Conservation (phyloP, 2,329 filamentous ascomycete species). For the Kalmusia sp. region DNA sequence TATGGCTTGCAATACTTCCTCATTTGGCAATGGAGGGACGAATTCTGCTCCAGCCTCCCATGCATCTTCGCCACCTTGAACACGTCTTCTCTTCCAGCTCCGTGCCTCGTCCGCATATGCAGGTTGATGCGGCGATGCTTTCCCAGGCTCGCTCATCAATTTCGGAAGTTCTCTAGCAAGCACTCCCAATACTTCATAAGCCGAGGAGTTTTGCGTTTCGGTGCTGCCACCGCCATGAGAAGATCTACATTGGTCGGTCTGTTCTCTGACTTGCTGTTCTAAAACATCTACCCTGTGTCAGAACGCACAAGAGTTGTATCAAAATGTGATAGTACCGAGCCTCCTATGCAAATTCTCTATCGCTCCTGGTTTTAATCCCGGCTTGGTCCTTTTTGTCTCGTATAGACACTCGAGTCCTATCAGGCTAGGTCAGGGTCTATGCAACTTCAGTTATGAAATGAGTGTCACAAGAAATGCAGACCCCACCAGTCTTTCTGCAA, state of each 20-base stretch:
- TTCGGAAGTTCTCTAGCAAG: constrained; percentile 25
- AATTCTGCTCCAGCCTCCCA: neutral
- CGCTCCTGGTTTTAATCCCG: constrained; percentile 25
- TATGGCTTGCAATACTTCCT: constrained; percentile 10
- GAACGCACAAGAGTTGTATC: neutral
- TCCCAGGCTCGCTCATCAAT: constrained; percentile 6
- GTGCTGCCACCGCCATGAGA: neutral
- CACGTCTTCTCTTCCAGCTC: constrained; percentile 17
- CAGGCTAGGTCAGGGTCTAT: neutral
- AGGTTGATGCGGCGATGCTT: neutral
- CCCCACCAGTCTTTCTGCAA: constrained; percentile 25
- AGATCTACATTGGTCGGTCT: neutral
- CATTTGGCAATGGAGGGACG: neutral
- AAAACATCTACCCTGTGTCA: constrained; percentile 15
- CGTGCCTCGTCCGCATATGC: constrained; percentile 2
- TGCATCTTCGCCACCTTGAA: neutral
- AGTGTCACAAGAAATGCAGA: neutral
- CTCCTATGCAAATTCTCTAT: constrained; percentile 25
- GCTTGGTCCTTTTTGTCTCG: constrained; percentile 23
- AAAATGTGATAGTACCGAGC: constrained; percentile 13
- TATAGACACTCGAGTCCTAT: constrained; percentile 24
- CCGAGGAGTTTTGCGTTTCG: constrained; percentile 7
- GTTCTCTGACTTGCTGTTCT: constrained; percentile 15
- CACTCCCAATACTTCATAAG: constrained; percentile 15
- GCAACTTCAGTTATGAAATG: neutral